A percentile compares a stretch with the other conserved stretches of the same genome.
phyloP scores from a whole-genome alignment of 208 protist species.

The Entamoeba histolytica region DNA sequence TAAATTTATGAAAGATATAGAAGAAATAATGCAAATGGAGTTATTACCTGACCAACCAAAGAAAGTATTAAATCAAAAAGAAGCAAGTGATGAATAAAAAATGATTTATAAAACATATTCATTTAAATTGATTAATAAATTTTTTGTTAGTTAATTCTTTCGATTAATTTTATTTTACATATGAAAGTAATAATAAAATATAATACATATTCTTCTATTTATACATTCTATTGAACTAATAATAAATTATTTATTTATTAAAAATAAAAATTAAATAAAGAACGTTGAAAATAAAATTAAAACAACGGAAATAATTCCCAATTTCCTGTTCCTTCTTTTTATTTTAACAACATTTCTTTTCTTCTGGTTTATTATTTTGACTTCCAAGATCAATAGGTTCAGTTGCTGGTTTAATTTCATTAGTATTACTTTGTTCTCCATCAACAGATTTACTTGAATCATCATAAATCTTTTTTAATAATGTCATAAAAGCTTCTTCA shows the following conservation, averaged over 20 bases:
- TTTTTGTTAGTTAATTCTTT: too few species aligned
- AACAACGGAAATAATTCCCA: background rate
- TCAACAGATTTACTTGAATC: background rate
- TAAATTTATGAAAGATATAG: background rate
- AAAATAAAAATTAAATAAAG: too few species aligned
- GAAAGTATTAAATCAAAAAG: too few species aligned
- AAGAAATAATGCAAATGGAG: background rate
- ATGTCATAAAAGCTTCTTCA: background rate
- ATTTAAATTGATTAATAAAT: too few species aligned
- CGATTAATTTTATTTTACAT: too few species aligned
- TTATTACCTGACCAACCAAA: background rate
- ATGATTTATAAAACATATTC: too few species aligned
- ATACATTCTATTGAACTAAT: too few species aligned
- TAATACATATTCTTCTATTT: too few species aligned
- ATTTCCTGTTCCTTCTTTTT: background rate
- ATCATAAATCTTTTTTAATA: background rate
- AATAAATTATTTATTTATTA: too few species aligned
- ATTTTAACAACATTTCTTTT: background rate
- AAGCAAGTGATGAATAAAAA: too few species aligned
- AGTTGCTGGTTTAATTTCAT: background rate
- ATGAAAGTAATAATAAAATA: too few species aligned
- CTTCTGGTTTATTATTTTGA: background rate
- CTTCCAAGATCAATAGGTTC: background rate
- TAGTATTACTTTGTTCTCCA: background rate
- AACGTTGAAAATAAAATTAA: background rate